Evolutionary conservation across 1,284 basidiomycete species (phyloP), one percentile per base, ranked within the genome.

Genomic region (Porodaedalea pini): DNA sequence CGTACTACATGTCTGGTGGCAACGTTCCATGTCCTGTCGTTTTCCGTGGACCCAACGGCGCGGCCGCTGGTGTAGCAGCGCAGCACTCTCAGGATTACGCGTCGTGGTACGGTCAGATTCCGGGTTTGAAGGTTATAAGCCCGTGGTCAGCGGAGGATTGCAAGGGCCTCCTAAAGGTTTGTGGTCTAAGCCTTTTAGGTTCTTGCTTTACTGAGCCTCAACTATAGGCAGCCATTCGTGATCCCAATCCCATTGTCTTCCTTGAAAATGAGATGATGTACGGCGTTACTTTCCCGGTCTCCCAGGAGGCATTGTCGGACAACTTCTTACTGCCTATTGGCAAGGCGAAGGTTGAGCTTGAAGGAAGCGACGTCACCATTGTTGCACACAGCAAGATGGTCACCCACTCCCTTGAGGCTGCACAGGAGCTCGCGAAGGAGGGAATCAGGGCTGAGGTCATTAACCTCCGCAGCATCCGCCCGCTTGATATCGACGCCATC

Each of bases 1-100:
- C 97, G 10, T 94, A 98, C 78, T 99, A 99, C 85, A 99, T 99
- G 97, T 98, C 95, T 45, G 97, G 95, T 62, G 97, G 97, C 65
- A 97, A 94, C 69, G 93, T 97, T 21, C 91, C 93, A 11, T 98
- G 96, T 79, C 94, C 97, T 29, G 90, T 99, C 64, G 94, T 98
- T 58, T 99, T 99, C 89, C 94, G 97, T 77, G 97, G 97, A 59
- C 97, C 97, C 61, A 99, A 99, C 75, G 97, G 97, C 73, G 97
- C 97, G 58, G 97, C 97, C 54, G 78, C 94, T 58, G 97, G 97
- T 82, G 97, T 99, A 56, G 97, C 69, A 51, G 97, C 97, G 39
- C 90, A 92, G 70, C 93, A 96, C 71, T 94, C 92, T 31, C 92
- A 95, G 71, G 92, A 95, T 68, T 94, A 89, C 67, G 85, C 89